These are phyloP conservation scores for Ochetophila trinervis DNA, from an alignment of 306 rosid species.

Conservation along the genomic window DNA sequence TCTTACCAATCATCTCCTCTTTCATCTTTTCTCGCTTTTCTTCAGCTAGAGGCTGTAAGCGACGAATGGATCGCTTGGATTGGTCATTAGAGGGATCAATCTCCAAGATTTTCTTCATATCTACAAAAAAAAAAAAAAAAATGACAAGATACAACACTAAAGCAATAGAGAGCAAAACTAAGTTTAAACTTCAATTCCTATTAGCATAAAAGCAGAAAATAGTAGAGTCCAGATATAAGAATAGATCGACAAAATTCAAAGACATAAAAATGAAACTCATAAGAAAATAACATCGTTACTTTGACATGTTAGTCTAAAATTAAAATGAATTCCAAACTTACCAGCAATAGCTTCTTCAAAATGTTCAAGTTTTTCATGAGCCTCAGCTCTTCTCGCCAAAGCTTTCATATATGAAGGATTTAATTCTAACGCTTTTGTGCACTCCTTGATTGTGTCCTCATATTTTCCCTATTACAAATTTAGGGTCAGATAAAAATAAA, in stretches of 20 bases:
- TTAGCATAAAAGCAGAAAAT: slow-evolving; percentile 11
- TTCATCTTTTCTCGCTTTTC: slow-evolving; percentile 90
- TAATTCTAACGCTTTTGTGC: slow-evolving; percentile 85
- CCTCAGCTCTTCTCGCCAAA: slow-evolving; percentile 79
- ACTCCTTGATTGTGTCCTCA: slow-evolving; percentile 70
- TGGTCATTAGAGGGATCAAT: slow-evolving; percentile 80
- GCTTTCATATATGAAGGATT: slow-evolving; percentile 77
- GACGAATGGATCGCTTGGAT: slow-evolving; percentile 55
- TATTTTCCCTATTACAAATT: slow-evolving; percentile 54
- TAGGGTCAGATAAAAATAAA: slow-evolving; percentile 8
- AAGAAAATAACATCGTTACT: no score
- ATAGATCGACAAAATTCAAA: background rate
- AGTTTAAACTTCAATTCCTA: background rate
- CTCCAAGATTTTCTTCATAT: slow-evolving; percentile 75
- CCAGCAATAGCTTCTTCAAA: slow-evolving; percentile 87
- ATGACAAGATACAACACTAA: background rate
- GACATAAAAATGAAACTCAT: no score
- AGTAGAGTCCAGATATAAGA: background rate
- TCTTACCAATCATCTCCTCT: slow-evolving; percentile 86
- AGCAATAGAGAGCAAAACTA: background rate
- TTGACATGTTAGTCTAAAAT: background rate
- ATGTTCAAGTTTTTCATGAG: slow-evolving; percentile 90
- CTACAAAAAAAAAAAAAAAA: slow-evolving; percentile 37
- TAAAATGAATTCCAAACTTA: slow-evolving; percentile 15
- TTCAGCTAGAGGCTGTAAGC: slow-evolving; percentile 82